Percentiles rank a stretch among this genome's conserved stretches.
Evolutionary conservation across 768 basidiomycete genomes (phyloP).

Genomic region (Arthromyces matolae): DNA sequence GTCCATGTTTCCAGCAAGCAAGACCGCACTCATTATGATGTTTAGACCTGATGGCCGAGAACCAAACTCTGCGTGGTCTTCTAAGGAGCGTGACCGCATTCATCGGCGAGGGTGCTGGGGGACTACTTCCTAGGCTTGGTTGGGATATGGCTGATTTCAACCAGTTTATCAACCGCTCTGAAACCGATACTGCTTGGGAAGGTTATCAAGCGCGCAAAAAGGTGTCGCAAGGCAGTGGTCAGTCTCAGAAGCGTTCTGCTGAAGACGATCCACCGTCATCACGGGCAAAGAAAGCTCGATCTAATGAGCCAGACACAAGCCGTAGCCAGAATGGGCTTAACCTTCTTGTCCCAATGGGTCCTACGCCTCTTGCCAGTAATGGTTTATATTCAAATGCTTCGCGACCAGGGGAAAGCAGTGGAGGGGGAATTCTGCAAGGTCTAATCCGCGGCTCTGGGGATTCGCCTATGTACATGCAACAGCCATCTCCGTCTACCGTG

Average conservation of each 20-base stretch:
- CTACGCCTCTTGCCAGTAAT: constrained; percentile 28
- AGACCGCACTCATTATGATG: not conserved
- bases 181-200: constrained; percentile 93
- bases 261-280: constrained; percentile 41
- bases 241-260: constrained; percentile 49
- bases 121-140: constrained; percentile 72
- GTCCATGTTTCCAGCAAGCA: too few relatives aligned
- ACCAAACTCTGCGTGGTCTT: constrained; percentile 76
- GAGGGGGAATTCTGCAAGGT: constrained; percentile 51
- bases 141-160: constrained; percentile 79
- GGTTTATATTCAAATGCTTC: constrained; percentile 44
- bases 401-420: constrained; percentile 39
- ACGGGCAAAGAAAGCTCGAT: constrained; percentile 51
- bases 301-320: constrained; percentile 38
- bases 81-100: constrained; percentile 74
- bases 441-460: constrained; percentile 49
- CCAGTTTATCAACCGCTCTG: constrained; percentile 76
- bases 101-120: constrained; percentile 84
- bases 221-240: constrained; percentile 23
- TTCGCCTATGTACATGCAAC: constrained; percentile 62
- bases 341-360: constrained; percentile 53
- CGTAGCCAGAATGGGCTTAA: constrained; percentile 45
- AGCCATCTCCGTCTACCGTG: constrained; percentile 37
- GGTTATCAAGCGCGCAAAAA: constrained; percentile 76
- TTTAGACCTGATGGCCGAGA: constrained; percentile 84